Base-by-base conservation (phyloP, 1,284 basidiomycete species). In the Fomitopsis pinicola region DNA sequence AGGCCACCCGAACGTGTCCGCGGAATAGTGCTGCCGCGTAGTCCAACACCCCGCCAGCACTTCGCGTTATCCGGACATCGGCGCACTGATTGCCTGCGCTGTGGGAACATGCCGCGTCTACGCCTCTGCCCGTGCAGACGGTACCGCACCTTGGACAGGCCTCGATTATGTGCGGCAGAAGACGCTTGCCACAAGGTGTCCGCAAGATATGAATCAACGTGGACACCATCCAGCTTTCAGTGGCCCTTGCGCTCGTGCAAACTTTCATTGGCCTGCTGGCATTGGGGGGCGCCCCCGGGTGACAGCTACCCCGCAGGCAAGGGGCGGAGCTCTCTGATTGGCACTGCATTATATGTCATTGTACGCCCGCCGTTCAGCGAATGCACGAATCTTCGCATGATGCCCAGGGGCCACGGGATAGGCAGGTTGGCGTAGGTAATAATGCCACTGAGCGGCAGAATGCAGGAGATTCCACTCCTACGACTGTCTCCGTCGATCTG, bases 181-280 rank as follows among this genome's bases (percentile, higher is more conserved):
- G 52, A 26, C n/a, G n/a, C 10, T n/a, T 40, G 52, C 52, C 52
- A 36, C 52, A 54, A 54, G 52, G 52, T 40, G 33, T 22, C n/a
- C 52, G 35, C 52, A 54, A 33, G 52, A 54, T 54, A 54, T 54
- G 52, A 54, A 54, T 54, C 33, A 54, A 54, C 52, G 52, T 54
- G 52, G 52, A 26, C 36, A n/a, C 52, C 52, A 6, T 40, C 22
- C 52, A 30, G 36, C 33, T 38, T 6, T 5, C 22, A 53, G 50
- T 26, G 30, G n/a, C 52, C 52, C 7, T 38, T 36, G n/a, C 52
- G 35, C 35, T 54, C 52, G 52, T 54, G 52, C 52, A 36, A 15
- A 15, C 22, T 22, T 5, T 26, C 33, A 54, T 54, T 54, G 52
- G 52, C 35, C 35, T 17, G 35, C 35, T 53, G 22, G 4, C 5